Base-by-base conservation (phyloP, 306 rosid species). In the Dalbergia cochinchinensis region DNA sequence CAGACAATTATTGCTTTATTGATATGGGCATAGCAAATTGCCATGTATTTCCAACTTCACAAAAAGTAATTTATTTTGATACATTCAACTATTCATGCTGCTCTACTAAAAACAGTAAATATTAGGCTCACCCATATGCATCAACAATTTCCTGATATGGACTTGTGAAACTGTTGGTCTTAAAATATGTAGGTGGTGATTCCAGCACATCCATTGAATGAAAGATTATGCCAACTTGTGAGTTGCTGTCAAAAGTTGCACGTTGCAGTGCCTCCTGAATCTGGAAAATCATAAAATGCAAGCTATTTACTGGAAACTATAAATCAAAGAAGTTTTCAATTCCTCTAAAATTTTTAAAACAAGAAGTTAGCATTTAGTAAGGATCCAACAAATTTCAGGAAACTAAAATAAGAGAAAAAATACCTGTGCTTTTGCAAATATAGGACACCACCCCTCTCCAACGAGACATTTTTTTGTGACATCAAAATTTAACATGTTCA, bases 381-480 rank as follows among this genome's bases (percentile, higher is more conserved):
- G 59, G 78, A 39, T 60, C 8, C 16, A 67, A 31, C 67, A 80
- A 78, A 39, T 13, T 65, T 78, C 44, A 31, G 64, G 34, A 16
- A 60, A 61, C 5, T 6, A 35, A 64, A 35, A 31, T 22, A 13
- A 33, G 4, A 33, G 7, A 18, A 65, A 37, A 11, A 57, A 54
- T 78, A 93, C 98, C 98, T 90, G 85, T 37, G 87, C 3, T 86
- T 86, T 90, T 47, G 97, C 94, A 86, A 89, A 91, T 39, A 91
- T 78, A 58, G 97, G 98, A 73, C 94, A 93, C 98, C 98, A 93
- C 53, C 94, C 97, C 85, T 91, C 98, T 72, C 97, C 98, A 70
- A 93, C 94, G 33, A 93, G 94, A 77, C 98, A 93, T 85, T 93
- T 93, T 85, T 93, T 93, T 18, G 97, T 93, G 70, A 93, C 97